Evolutionary conservation across 495 filamentous ascomycete genomes (phyloP), one percentile per base, ranked within the genome.

Genomic region (Arthonia radiata): DNA sequence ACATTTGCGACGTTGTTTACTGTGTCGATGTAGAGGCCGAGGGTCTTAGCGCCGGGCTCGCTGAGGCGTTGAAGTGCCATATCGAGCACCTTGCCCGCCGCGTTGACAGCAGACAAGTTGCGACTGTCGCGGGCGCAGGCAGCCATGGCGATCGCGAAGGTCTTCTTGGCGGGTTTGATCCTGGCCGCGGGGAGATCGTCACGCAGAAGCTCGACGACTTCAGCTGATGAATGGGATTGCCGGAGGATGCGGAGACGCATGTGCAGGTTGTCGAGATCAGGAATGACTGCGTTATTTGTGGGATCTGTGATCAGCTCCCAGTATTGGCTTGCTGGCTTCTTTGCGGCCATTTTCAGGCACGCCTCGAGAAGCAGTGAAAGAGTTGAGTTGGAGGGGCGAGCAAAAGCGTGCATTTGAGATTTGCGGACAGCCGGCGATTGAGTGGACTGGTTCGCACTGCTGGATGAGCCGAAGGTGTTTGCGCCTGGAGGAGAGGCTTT

Each of bases 91-190:
- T 52, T 50, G 22, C 54, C 56, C 0, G 70, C 68, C 36, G 65
- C 46, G 0, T 37, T 23, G 29, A 50, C 24, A 4, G 63, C 56
- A 19, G 62, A 54, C n/a, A 36, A 40, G 45, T 89, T 90, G 14
- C 61, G 58, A 31, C 59, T 62, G 49, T 91, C 77, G 22, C 71
- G 54, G 12, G 53, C 49, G 41, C 79, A 90, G 23, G 55, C 49
- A 21, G 50, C 54, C 41, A 91, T 59, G 16, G 69, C 78, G 19
- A 78, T 61, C 26, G 66, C 63, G 48, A 83, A 77, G 11, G 61
- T 64, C 25, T 61, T 60, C 3, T 44, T 34, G 11, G 11, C 28
- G 5, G 43, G 45, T 12, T 58, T 29, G 15, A 50, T 18, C 4
- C 46, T 36, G 2, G 31, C 26, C 4, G 57, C 52, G 4, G 44